A percentile compares a stretch with the other conserved stretches of the same genome.
Conservation (phyloP, 148 eudicot genomes). For the Vaccinium darrowii region DNA sequence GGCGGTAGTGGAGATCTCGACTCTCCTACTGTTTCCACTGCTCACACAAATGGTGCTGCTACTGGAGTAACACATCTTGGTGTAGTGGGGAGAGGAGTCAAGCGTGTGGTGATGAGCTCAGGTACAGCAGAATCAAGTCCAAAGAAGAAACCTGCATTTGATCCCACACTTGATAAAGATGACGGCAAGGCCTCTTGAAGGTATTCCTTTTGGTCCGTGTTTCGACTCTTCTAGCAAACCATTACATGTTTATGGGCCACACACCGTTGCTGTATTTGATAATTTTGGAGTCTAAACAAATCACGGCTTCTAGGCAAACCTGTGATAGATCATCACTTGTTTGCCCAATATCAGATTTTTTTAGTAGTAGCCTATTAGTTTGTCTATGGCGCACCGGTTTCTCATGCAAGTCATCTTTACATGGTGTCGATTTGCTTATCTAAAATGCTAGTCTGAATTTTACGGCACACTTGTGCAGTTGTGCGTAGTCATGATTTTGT, state of each 20-base stretch:
- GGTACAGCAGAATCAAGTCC: conserved; percentile 38
- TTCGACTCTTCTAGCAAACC: background rate
- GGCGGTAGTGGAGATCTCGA: conserved; percentile 37
- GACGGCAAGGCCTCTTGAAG: conserved; percentile 53
- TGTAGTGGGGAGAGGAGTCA: conserved; percentile 90
- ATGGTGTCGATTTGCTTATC: background rate
- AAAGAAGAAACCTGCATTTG: conserved; percentile 56
- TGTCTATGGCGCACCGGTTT: background rate
- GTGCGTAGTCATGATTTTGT: background rate
- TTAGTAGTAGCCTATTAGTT: background rate
- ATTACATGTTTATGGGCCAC: background rate
- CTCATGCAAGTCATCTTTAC: background rate
- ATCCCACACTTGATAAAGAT: conserved; percentile 40
- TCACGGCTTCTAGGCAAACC: background rate
- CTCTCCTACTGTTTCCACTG: conserved; percentile 62
- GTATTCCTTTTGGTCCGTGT: background rate
- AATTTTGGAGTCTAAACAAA: background rate
- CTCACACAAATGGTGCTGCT: conserved; percentile 58
- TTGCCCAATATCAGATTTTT: background rate
- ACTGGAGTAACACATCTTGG: conserved; percentile 83
- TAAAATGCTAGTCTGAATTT: background rate
- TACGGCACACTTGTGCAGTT: background rate
- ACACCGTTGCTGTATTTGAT: background rate
- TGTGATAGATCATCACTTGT: background rate
- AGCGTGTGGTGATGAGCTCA: conserved; percentile 63